Evolutionary conservation across 345 rosid species (phyloP).

Genomic region (Erucastrum elatum): DNA sequence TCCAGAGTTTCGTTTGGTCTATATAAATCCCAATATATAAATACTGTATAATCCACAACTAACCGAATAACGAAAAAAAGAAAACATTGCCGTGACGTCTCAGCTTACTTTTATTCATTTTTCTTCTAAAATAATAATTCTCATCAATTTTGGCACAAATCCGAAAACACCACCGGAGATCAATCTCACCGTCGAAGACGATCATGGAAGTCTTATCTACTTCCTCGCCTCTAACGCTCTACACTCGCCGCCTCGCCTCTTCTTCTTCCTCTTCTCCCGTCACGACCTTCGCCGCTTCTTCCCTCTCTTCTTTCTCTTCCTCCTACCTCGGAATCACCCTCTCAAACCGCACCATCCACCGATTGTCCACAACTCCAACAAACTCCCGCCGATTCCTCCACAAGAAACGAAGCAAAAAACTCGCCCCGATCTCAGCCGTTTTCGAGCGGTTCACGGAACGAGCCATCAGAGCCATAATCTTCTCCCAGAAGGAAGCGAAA

Average conservation of each 20-base stretch:
- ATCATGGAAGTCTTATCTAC: conserved; percentile 62
- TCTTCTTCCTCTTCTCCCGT: conserved; percentile 30
- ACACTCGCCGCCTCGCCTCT: conserved; percentile 46
- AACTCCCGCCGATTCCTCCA: conserved; percentile 28
- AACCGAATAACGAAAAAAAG: conserved; percentile 6
- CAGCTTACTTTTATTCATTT: conserved; percentile 16
- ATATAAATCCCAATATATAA: not conserved
- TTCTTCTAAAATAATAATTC: not conserved
- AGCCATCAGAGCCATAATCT: conserved; percentile 74
- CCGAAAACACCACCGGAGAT: conserved; percentile 17
- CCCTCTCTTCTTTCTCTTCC: conserved; percentile 52
- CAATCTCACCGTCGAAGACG: not conserved
- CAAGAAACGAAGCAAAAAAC: conserved; percentile 45
- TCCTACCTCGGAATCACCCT: conserved; percentile 57
- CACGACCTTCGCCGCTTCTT: conserved; percentile 35
- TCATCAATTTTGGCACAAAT: conserved; percentile 6
- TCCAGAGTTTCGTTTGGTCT: not conserved
- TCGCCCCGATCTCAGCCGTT: conserved; percentile 58
- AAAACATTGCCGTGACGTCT: conserved; percentile 46
- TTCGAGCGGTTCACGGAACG: conserved; percentile 82
- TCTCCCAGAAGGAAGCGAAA: conserved; percentile 83
- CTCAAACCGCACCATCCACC: conserved; percentile 39
- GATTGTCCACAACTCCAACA: conserved; percentile 15
- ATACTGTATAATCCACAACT: not conserved
- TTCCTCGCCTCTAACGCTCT: conserved; percentile 56